Base-by-base conservation (phyloP, 495 filamentous ascomycete species). In the Aspergillus coremiiformis region DNA sequence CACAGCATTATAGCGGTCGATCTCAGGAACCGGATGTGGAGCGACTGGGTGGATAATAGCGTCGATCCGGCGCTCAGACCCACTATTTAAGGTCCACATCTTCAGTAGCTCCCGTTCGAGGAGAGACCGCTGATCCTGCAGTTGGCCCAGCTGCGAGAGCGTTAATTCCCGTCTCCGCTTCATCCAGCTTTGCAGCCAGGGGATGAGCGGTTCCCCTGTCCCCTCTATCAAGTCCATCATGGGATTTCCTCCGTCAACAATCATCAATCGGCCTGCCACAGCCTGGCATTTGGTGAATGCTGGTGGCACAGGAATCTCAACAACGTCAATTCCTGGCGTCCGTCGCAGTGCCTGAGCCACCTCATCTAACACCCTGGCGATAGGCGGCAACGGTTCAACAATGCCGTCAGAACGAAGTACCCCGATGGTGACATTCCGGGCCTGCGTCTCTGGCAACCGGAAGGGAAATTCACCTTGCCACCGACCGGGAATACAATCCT, bases 1-100 rank as follows among this genome's bases (percentile, higher is more conserved):
- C 0, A 80, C 73, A 0, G 71, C 75, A 66, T 83, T 83, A 66
- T 80, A 87, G 3, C 74, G 60, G 63, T 87, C 84, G 42, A 83
- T 68, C n/a, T 73, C 66, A 0, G 83, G 81, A 0, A 84, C 83
- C 0, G 84, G 80, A 55, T 86, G 84, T 0, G 78, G 78, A 12
- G 80, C 78, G 5, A 81, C 52, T 6, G 80, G 80, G 15, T 66
- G 66, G 33, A 83, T 76, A 12, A 84, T 68, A 0, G 78, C 77
- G 63, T 84, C 81, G 7, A 84, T 60, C 0, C 54, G 63, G 21
- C 65, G 47, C 39, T 60, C 14, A 59, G 71, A 58, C 21, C 39
- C 59, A 4, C 42, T 54, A 4, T 51, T 54, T 2, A 56, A 39
- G 12, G 59, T 70, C 81, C 81, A 86, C 48, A 85, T 72, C 52